Evolutionary conservation across 163 green algal genomes (phyloP).

Genomic region (Scenedesmus sp.): DNA sequence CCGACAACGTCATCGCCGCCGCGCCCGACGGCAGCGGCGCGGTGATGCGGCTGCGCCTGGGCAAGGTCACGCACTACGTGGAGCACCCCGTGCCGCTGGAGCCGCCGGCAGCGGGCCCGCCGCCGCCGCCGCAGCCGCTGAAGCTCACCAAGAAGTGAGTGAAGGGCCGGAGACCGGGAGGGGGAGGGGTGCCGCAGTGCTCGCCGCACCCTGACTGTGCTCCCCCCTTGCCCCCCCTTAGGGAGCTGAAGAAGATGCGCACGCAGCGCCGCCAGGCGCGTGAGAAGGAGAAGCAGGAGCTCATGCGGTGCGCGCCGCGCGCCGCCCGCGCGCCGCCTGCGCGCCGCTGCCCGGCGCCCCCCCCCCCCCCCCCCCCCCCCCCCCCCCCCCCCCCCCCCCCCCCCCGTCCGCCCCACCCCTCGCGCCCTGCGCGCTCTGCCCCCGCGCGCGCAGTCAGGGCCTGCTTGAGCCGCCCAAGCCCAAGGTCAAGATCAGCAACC

Average conservation of each 20-base stretch:
- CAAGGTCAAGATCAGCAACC: conserved; percentile 96
- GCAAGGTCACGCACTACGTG: conserved; percentile 84
- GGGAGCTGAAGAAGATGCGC: conserved; percentile 96
- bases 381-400: too few species aligned
- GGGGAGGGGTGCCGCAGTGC: too few species aligned
- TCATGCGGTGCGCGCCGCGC: conserved; percentile 80
- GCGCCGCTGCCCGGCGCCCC: too few species aligned
- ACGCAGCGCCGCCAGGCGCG: conserved; percentile 89
- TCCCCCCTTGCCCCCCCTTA: background rate
- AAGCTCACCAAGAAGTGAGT: conserved; percentile 80
- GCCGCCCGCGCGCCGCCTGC: too few species aligned
- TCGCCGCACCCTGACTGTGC: too few species aligned
- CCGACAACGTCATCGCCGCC: background rate
- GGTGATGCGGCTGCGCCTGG: conserved; percentile 1
- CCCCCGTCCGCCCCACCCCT: background rate
- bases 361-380: background rate
- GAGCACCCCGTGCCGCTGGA: conserved; percentile 96
- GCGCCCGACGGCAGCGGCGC: background rate
- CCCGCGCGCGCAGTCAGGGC: conserved; percentile 71
- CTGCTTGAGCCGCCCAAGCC: conserved; percentile 95
- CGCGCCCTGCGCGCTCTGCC: too few species aligned
- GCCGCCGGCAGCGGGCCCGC: conserved; percentile 84
- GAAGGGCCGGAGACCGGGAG: conserved; percentile 60
- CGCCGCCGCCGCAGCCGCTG: conserved; percentile 90
- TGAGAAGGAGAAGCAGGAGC: conserved; percentile 98